Evolutionary conservation across 805 yeast genomes (phyloP), one percentile per base, ranked within the genome.

Genomic region (Candida maltosa): DNA sequence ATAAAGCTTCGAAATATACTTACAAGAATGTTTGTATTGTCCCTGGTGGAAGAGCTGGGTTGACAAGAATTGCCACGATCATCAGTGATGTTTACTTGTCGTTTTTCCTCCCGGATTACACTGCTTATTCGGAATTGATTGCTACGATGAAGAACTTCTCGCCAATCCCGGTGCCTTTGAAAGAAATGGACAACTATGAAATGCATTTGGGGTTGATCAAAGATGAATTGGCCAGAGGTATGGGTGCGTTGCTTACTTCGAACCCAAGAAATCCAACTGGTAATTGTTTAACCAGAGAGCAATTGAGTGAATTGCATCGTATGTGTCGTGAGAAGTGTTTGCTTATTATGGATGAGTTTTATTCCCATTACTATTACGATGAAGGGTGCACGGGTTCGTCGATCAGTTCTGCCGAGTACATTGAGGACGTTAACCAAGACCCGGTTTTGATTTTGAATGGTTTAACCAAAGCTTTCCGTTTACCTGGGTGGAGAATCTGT

Each of bases 201-300:
- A 67, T 76, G 24, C 80, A 76, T 48, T 58, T 76, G 46, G 69
- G 73, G 36, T 66, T 70, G 38, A 68, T 76, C 35, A 69, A 66
- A 42, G 62, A 68, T 41, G 83, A 76, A 50, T 57, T 76, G 52
- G 58, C 57, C 33, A 61, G 82, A 46, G 83, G 83, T 26, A 81
- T 76, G 5, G 65, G 75, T 38, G 82, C 82, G 3, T 53, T 75
- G 21, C 55, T 75, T 32, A 76, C 81, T 0, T 76, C 81, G 3
- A 76, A 76, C 49, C 83, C 83, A 19, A 62, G 83, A 56, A 76
- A 76, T 52, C 83, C 83, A 19, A 76, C 83, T 1, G 83, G 83
- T 24, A 69, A 58, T 47, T 65, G 75, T 32, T 66, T 76, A 65
- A 54, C 74, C 4, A 65, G 63, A 12, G 53, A 51, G 8, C 78